Percentiles rank a stretch among this genome's conserved stretches.
Evolutionary conservation across 148 eudicot species (phyloP).

Genomic region (Pouteria glomerata): DNA sequence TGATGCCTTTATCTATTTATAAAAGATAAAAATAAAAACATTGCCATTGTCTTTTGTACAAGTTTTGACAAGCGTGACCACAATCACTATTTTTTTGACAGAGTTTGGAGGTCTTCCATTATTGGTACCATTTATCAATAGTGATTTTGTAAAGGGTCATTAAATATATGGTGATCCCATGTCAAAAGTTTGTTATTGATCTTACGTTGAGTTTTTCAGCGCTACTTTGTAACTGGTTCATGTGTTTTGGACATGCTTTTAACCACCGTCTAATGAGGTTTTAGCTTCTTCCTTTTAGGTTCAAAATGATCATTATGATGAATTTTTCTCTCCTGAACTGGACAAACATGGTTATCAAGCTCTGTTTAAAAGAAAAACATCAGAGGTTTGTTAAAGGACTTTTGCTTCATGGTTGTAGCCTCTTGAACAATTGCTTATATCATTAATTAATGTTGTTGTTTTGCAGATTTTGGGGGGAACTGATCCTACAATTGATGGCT

Average conservation of each 20-base stretch:
- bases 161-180: too few relatives aligned
- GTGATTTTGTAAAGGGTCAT: background rate
- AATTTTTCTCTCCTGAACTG: conserved; percentile 90
- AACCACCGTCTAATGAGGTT: conserved; percentile 15
- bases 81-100: background rate
- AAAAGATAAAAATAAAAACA: too few relatives aligned
- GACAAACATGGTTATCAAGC: conserved; percentile 99
- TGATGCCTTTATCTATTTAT: too few relatives aligned
- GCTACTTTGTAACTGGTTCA: background rate
- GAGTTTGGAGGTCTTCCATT: background rate
- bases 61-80: background rate
- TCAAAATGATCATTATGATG: conserved; percentile 92
- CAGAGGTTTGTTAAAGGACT: conserved; percentile 59
- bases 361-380: conserved; percentile 76
- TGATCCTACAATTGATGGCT: conserved; percentile 70
- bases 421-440: background rate
- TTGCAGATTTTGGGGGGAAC: conserved; percentile 56
- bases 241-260: background rate
- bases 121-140: background rate
- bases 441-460: background rate
- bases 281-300: conserved; percentile 53
- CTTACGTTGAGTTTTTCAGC: background rate
- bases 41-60: background rate
- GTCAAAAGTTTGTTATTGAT: background rate
- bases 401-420: background rate